Evolutionary conservation across 805 yeast species (phyloP), one percentile per base, ranked within the genome.

Genomic region (Candida ovalis): DNA sequence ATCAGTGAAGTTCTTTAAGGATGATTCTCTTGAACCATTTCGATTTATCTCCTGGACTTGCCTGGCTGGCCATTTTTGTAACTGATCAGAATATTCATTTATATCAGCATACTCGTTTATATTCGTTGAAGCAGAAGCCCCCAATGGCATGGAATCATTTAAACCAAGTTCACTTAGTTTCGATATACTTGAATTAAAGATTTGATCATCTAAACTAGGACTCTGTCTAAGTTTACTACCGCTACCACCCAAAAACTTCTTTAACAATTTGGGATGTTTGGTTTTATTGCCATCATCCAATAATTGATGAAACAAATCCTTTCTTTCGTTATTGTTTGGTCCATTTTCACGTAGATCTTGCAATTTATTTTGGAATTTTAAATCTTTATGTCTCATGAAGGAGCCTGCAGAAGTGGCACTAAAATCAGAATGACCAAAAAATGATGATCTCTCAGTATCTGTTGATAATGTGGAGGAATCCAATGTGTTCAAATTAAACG

Each of bases 401-500:
- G 95, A 86, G 0, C 95, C 96, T 1, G 96, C 96, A 53, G 94
- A 84, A 0, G 96, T 86, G 4, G 96, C 96, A 68, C 94, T 86
- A 52, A 86, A 76, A 62, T 87, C 94, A 32, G 90, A 83, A 46
- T 72, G 74, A 1, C 77, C 76, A 60, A 79, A 69, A 45, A 71
- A 74, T 13, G 78, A 74, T 1, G 81, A 64, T 23, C 63, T 55
- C 40, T 61, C 67, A 10, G 69, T 64, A 38, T 67, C 67, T 2
- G 69, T 66, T 9, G 71, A 69, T 12, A 58, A 50, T 4, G 66
- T 58, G 4, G 69, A 67, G 23, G 64, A 54, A 47, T 65, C 66
- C 17, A 67, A 49, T 2, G 61, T 37, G 18, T 61, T 66, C 22
- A 57, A 48, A 42, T 59, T 58, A 13, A 66, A 57, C 7, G 58